Evolutionary conservation across 2,329 filamentous ascomycete species (phyloP), one percentile per base, ranked within the genome.

Genomic region (Nakataea oryzae): DNA sequence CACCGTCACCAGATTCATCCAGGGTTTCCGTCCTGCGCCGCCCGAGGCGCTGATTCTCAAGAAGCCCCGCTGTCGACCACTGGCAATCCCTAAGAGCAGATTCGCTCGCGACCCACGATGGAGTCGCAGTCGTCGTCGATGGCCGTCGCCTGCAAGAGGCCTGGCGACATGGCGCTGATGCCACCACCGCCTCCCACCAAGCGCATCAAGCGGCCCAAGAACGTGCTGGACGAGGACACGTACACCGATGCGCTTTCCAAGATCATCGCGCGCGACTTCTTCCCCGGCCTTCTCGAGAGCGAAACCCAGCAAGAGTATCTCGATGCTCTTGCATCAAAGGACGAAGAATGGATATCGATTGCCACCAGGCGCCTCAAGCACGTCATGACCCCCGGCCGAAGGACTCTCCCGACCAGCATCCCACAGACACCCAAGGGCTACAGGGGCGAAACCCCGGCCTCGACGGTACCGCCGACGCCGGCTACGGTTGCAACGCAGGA

Each of bases 251-350:
- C 90, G 1, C 81, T 99, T 30, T 96, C 93, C 0, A 88, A 95
- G 68, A 97, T 99, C 71, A 96, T 99, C 65, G 91, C 91, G 12
- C 87, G 95, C 66, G 95, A 99, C 79, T 99, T 96, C 79, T 99
- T 97, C 70, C 95, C 95, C 0, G 95, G 93, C 0, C 81, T 99
- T 0, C 78, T 93, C 5, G 92, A 97, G 72, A 87, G 87, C 17
- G 87, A 96, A 69, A 88, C 88, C 0, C 92, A 97, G 73, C 87
- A 92, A 72, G 95, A 99, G 69, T 97, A 97, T 68, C 80, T 99
- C 32, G 88, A 96, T 70, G 95, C 95, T 0, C 76, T 97, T 11
- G 92, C 96, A 11, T 96, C 93, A 21, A 88, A 88, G 63, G 87
- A 99, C 74, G 78, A 83, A 60, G 82, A 84, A 67, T 97, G 95